Conservation (phyloP, 2,329 filamentous ascomycete species). For the Arthroderma sp. region DNA sequence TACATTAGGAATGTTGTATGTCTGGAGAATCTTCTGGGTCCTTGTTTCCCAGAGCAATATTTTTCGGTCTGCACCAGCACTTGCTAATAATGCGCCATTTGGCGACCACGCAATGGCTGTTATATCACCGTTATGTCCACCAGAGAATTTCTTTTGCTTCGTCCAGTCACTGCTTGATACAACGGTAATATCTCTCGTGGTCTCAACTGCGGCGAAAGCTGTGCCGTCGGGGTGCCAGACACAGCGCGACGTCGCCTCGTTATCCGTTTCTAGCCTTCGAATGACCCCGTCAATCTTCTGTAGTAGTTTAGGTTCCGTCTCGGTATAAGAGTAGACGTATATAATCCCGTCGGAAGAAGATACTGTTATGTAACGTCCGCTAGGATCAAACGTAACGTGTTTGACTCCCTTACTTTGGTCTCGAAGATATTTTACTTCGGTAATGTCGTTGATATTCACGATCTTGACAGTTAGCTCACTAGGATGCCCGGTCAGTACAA, state of each 20-base stretch:
- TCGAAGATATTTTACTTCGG: conserved; percentile 59
- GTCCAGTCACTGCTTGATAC: conserved; percentile 86
- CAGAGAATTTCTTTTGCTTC: conserved; percentile 64
- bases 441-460: conserved; percentile 68
- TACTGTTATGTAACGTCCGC: conserved; percentile 59
- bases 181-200: conserved; percentile 69
- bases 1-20: conserved; percentile 68
- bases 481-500: conserved; percentile 4
- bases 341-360: conserved; percentile 81
- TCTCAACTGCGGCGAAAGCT: conserved; percentile 74
- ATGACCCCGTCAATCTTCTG: conserved; percentile 79
- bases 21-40: conserved; percentile 67
- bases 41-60: conserved; percentile 71
- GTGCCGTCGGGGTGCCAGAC: conserved; percentile 92
- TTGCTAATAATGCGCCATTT: conserved; percentile 76
- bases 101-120: conserved; percentile 86
- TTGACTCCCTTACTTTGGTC: conserved; percentile 83
- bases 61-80: conserved; percentile 39
- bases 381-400: conserved; percentile 77
- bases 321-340: conserved; percentile 74
- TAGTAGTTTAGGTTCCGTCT: conserved; percentile 67
- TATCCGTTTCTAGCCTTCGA: conserved; percentile 60
- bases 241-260: conserved; percentile 59
- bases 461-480: conserved; percentile 81
- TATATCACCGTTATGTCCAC: conserved; percentile 70